Base-by-base conservation (phyloP, 2,329 filamentous ascomycete species). In the Rutstroemia sp. region DNA sequence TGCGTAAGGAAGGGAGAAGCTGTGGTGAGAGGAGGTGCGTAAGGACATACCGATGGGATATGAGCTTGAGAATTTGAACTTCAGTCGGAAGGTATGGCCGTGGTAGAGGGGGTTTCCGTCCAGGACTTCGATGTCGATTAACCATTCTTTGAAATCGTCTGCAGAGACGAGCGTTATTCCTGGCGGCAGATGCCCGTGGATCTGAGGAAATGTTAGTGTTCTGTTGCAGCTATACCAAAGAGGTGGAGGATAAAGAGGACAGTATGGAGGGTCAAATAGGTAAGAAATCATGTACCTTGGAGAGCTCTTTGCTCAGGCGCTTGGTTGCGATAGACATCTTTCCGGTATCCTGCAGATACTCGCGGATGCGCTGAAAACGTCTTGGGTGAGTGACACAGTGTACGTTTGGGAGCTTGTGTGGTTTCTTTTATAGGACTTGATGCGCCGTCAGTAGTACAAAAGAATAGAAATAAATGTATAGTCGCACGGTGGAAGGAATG, bases 101-200 rank as follows among this genome's bases (percentile, higher is more conserved):
- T 81, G 74, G 73, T 99, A 99, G 48, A 99, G 74, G 1, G 92
- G 92, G 68, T 99, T 99, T 57, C 81, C 75, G 71, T 97, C 94
- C 42, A 97, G 81, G 52, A 99, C 92, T 63, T 81, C 77, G 54
- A 99, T 95, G 70, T 99, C 95, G 74, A 97, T 84, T 51, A 86
- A 78, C 95, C 94, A 99, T 75, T 94, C 87, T 67, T 89, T 81
- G 52, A 96, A 84, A 70, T 91, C 86, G 48, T 95, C 88, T 57
- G 89, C 85, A 48, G 85, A 82, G 58, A 95, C 84, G 49, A 97
- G 82, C 49, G 81, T 78, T 71, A 99, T 96, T 53, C 84, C 83
- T 17, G 83, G 82, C 42, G 84, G 83, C 4, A 70, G 58, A 47
- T 52, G 62, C 38, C 61, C 62, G 54, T 70, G 65, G 40, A 70